Evolutionary conservation across 805 yeast species (phyloP).

Genomic region (Maudiozyma serrabonitensis): DNA sequence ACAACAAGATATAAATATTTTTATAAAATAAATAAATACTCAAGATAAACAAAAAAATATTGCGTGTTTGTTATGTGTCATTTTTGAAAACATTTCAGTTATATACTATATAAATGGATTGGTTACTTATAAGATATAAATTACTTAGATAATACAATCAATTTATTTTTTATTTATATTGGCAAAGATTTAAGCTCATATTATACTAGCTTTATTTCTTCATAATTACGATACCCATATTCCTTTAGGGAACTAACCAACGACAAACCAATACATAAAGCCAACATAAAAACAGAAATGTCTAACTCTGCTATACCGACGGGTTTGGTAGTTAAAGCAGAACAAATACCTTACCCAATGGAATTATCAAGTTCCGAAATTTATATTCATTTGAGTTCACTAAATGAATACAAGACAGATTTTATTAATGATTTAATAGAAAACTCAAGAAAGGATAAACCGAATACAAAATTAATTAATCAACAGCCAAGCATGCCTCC

Average conservation of each 20-base stretch:
- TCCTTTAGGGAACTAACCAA: no score
- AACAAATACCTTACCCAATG: constrained; percentile 42
- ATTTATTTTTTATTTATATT: no score
- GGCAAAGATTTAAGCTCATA: no score
- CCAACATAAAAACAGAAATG: background rate
- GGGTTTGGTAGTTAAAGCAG: constrained; percentile 32
- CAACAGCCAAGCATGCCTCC: constrained; percentile 83
- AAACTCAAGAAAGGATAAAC: constrained; percentile 33
- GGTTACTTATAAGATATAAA: no score
- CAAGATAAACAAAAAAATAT: no score
- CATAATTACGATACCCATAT: no score
- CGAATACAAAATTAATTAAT: constrained; percentile 56
- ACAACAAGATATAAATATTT: no score
- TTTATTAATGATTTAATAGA: constrained; percentile 33
- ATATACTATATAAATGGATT: no score
- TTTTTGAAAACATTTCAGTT: background rate
- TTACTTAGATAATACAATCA: no score
- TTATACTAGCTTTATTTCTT: no score
- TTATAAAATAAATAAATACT: no score
- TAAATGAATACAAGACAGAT: constrained; percentile 46
- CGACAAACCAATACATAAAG: background rate
- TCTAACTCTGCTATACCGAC: constrained; percentile 1
- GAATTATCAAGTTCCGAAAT: constrained; percentile 42
- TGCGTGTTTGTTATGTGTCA: no score
- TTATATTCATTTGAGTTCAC: constrained; percentile 33